A percentile compares a stretch with the other conserved stretches of the same genome.
These are phyloP conservation scores for Microcyclosporella mali DNA, from an alignment of 2,329 filamentous ascomycete genomes.

Conservation along the genomic window DNA sequence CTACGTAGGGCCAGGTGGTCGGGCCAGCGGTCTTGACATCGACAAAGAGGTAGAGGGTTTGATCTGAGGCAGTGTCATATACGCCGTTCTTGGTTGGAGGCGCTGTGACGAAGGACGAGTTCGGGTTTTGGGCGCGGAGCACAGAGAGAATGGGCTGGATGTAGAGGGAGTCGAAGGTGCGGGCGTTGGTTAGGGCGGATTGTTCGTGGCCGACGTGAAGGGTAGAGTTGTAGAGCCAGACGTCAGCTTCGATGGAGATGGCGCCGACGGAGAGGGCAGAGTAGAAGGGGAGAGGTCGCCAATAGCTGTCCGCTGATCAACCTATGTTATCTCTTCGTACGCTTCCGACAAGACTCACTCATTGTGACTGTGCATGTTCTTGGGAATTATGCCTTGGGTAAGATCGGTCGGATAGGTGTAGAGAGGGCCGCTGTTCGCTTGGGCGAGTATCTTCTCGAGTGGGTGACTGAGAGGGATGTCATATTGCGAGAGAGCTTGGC, in stretches of 20 bases:
- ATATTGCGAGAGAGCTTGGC: conserved; percentile 21
- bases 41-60: conserved; percentile 60
- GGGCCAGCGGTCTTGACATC: conserved; percentile 56
- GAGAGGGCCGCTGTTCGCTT: conserved; percentile 46
- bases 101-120: conserved; percentile 42
- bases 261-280: conserved; percentile 53
- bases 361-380: conserved; percentile 53
- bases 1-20: conserved; percentile 51
- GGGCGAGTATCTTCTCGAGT: conserved; percentile 51
- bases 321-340: too few species aligned
- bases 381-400: conserved; percentile 55
- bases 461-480: conserved; percentile 39
- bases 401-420: conserved; percentile 58
- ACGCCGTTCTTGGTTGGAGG: conserved; percentile 52
- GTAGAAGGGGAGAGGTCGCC: conserved; percentile 44
- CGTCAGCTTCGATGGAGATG: conserved; percentile 50
- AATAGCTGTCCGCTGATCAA: too few species aligned
- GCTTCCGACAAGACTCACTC: too few species aligned
- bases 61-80: conserved; percentile 49
- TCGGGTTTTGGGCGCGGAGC: conserved; percentile 51
- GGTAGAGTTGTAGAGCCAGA: conserved; percentile 52
- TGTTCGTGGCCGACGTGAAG: conserved; percentile 54
- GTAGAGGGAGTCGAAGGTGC: conserved; percentile 54
- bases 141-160: conserved; percentile 54
- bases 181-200: conserved; percentile 45